Evolutionary conservation across 2,329 filamentous ascomycete species (phyloP), one percentile per base, ranked within the genome.

Genomic region (Talaromyces sp.): DNA sequence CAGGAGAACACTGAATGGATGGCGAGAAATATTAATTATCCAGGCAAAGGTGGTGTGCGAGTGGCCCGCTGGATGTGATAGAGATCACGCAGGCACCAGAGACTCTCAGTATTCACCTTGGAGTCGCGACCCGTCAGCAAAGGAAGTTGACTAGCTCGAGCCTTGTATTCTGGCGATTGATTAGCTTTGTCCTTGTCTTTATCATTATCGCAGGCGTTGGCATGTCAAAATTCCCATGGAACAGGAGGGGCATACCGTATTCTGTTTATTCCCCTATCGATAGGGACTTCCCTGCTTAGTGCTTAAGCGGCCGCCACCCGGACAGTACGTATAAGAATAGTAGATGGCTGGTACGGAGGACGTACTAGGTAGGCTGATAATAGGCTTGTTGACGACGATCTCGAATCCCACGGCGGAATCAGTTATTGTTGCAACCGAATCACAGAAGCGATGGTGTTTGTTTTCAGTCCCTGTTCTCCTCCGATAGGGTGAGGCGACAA

Each of bases 11-110:
- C 32, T 46, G 43, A 10, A 19, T 46, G 41, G 43, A 46, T 46
- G 43, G 43, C 43, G 21, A 46, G 43, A 46, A 46, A 46, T n/a
- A n/a, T n/a, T n/a, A n/a, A n/a, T 14, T 24, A 24, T 46, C 14
- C 43, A 46, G n/a, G 11, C n/a, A 46, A 12, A 21, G 29, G 54
- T 55, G 58, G 57, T 55, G 54, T 60, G 43, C 21, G 61, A 54
- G 59, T 62, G 61, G 61, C 57, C 46, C 55, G 56, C 59, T 56
- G 59, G 58, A 41, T 61, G 48, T 46, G 59, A 58, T 61, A 53
- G 52, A 57, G 64, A 65, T 66, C 67, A 69, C 68, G 67, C 68
- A 69, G 68, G 68, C 63, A 69, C 67, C 66, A 62, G 65, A 66
- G 64, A 68, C 63, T 68, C 62, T 65, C 57, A 35, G 52, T 24